Evolutionary conservation across 2,329 filamentous ascomycete genomes (phyloP).

Genomic region (Capronia epimyces): DNA sequence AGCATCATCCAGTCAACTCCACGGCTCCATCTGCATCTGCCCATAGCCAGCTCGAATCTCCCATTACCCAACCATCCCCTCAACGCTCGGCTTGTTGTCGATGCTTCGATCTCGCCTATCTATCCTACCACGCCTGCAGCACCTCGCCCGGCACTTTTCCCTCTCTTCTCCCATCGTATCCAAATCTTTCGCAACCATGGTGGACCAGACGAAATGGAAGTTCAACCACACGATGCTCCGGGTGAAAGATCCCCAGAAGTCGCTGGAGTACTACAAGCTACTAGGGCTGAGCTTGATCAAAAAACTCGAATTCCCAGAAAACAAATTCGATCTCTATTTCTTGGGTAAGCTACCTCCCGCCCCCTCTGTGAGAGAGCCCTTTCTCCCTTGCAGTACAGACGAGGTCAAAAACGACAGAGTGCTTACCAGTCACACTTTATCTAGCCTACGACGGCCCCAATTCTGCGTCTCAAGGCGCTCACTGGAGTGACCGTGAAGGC

Average conservation of each 20-base stretch:
- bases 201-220: constrained; percentile 52
- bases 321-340: constrained; percentile 94
- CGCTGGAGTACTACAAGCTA: constrained; percentile 88
- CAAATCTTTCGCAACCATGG: constrained; percentile 23
- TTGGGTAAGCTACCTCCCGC: constrained; percentile 40
- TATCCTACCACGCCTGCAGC: constrained; percentile 8
- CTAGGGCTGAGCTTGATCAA: constrained; percentile 81
- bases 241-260: constrained; percentile 64
- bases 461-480: constrained; percentile 66
- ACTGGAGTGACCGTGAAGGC: constrained; percentile 77
- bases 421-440: background rate
- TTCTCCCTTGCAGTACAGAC: background rate
- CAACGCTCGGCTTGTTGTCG: background rate
- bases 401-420: background rate
- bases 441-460: constrained; percentile 69
- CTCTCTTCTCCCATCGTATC: background rate
- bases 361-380: background rate
- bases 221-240: constrained; percentile 69
- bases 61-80: background rate
- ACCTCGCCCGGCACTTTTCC: constrained; percentile 8
- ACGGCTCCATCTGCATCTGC: background rate
- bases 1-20: background rate
- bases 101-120: constrained; percentile 12
- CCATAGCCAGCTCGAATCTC: background rate
- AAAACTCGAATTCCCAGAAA: constrained; percentile 74